These are phyloP conservation scores for Blastocystis sp. DNA, from an alignment of 352 stramenopile genomes.

Conservation along the genomic window DNA sequence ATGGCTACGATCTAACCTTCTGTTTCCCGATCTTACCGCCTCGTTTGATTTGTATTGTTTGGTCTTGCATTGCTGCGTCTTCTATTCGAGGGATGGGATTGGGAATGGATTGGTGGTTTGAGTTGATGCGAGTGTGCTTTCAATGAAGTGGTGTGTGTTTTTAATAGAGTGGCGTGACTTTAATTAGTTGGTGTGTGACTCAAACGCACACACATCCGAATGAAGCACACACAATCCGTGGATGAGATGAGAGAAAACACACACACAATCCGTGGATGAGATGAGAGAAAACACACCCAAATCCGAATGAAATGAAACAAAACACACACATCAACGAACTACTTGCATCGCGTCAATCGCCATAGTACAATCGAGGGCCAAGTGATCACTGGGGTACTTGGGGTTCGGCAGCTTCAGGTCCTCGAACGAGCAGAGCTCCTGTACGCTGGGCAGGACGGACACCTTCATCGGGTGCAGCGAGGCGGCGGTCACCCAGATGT, in stretches of 20 bases:
- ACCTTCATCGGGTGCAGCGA: conserved; percentile 87
- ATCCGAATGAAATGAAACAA: not conserved
- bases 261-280: not conserved
- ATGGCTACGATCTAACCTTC: too few species aligned
- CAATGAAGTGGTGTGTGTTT: too few species aligned
- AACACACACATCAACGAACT: not conserved
- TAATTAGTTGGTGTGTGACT: too few species aligned
- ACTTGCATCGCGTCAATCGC: not conserved
- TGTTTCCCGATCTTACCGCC: too few species aligned
- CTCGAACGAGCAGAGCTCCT: conserved; percentile 81
- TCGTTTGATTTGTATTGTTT: too few species aligned
- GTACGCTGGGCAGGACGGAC: conserved; percentile 85
- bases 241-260: not conserved
- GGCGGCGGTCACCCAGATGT: conserved; percentile 93
- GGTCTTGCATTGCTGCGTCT: too few species aligned
- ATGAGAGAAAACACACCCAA: not conserved
- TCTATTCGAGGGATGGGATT: too few species aligned
- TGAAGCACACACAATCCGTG: too few species aligned
- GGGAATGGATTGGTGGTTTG: too few species aligned
- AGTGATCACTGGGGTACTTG: conserved; percentile 90
- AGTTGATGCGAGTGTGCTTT: too few species aligned
- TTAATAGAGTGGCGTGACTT: too few species aligned
- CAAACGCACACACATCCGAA: too few species aligned
- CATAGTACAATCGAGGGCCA: conserved; percentile 72
- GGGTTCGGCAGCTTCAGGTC: conserved; percentile 89